A percentile compares a stretch with the other conserved stretches of the same genome.
phyloP scores from a whole-genome alignment of 2,329 filamentous ascomycete species.

The Colletotrichum sp. region DNA sequence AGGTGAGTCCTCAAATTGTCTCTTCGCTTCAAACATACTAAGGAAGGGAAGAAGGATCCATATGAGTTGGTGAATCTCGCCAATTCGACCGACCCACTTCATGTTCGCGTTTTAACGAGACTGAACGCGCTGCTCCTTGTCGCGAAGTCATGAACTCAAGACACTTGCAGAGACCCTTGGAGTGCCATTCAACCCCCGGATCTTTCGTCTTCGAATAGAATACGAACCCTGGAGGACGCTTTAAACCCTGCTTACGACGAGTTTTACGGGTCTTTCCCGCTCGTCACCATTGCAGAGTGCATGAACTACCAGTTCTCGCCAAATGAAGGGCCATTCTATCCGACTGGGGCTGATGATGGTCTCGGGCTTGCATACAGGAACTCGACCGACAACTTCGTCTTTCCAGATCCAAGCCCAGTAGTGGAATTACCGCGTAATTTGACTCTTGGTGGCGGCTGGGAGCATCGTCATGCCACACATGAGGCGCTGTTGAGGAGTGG shows the following conservation, averaged over 20 bases:
- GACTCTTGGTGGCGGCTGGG: neutral
- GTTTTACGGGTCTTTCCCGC: neutral
- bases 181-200: neutral
- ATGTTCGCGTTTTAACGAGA: neutral
- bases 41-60: neutral
- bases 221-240: neutral
- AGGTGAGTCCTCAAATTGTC: neutral
- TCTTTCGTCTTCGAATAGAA: neutral
- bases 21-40: neutral
- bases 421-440: neutral
- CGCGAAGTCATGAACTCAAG: neutral
- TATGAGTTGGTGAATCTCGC: neutral
- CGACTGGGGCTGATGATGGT: neutral
- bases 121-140: neutral
- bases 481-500: neutral
- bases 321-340: neutral
- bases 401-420: neutral
- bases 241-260: neutral
- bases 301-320: neutral
- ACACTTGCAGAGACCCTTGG: neutral
- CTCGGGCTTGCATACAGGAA: neutral
- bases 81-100: neutral
- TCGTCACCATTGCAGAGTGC: neutral
- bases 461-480: neutral
- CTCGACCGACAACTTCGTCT: neutral